These are phyloP conservation scores for Blastobotrys persicus DNA, from an alignment of 1,139 yeast species.

Conservation along the genomic window DNA sequence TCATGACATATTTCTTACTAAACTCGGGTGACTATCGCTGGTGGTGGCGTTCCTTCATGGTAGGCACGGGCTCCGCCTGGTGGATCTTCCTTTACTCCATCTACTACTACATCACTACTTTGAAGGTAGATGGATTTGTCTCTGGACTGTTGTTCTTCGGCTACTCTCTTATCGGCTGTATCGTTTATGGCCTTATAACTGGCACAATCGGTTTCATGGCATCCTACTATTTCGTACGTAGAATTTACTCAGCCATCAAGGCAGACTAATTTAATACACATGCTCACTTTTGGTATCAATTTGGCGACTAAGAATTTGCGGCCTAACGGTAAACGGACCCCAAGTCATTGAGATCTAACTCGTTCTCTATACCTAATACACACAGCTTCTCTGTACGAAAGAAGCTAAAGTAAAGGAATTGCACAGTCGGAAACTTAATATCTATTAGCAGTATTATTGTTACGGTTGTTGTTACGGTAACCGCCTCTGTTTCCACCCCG, in stretches of 20 bases:
- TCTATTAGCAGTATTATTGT: constrained; percentile 32
- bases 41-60: constrained; percentile 82
- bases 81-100: constrained; percentile 67
- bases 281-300: neutral
- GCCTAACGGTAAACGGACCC: too few relatives aligned
- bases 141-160: constrained; percentile 67
- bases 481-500: constrained; percentile 24
- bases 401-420: neutral
- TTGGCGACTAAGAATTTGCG: too few relatives aligned
- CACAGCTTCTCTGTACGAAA: neutral
- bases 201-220: constrained; percentile 74
- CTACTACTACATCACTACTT: constrained; percentile 53
- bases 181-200: constrained; percentile 64
- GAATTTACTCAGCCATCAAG: constrained; percentile 57
- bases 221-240: constrained; percentile 58
- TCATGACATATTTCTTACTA: constrained; percentile 64
- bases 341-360: too few relatives aligned
- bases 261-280: constrained; percentile 40
- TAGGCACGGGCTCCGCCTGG: constrained; percentile 70
- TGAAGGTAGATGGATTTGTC: constrained; percentile 52
- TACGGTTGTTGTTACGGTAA: constrained; percentile 19
- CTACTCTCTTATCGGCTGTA: constrained; percentile 65
- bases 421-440: constrained; percentile 5
- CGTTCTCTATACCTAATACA: too few relatives aligned
- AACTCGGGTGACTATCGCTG: constrained; percentile 64